Base-by-base conservation (phyloP, 257 asterid genomes). In the Solanum etuberosum region DNA sequence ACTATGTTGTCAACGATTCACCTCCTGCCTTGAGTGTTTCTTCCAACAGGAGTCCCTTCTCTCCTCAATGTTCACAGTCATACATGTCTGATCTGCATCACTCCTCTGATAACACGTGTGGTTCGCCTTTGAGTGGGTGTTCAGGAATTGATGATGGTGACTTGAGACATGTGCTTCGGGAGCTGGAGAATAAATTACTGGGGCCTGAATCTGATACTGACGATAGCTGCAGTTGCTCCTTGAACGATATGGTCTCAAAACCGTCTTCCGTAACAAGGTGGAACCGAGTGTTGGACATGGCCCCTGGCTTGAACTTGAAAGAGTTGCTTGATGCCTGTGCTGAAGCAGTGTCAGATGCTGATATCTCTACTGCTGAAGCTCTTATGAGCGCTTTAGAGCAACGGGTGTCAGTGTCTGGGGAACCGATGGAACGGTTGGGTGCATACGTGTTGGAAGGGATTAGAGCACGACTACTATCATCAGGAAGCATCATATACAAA, bases 371-470 rank as follows among this genome's bases (percentile, higher is more conserved):
- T 34, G 96, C 96, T 12, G 95, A 93, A 90, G 93, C 93, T 65
- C 80, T 97, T 87, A 93, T 97, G 94, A 95, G 91, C 21, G 85
- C 90, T 77, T 46, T 97, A 74, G 99, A 95, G 83, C 93, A 90
- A 86, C 90, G 84, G 90, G 99, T 97, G 35, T 97, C 99, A 0
- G 95, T 97, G 0, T 95, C 97, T 16, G 99, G 99, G 87, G 99
- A 95, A 65, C 99, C 99, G 27, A 88, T 94, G 23, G 92, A 97
- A 89, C 90, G 99, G 59, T 89, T 97, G 74, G 92, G 98, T 18
- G 99, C 99, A n/a, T 96, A 97, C 84, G 87, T 96, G 95, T 71
- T 97, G 91, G 99, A 97, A 95, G 99, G 99, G 81, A 93, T 96
- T 48, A 87, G 99, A 88, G 99, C 99, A 9, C 87, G 97, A 87